phyloP scores from a whole-genome alignment of 179 eudicot species.

The Vitellaria paradoxa region DNA sequence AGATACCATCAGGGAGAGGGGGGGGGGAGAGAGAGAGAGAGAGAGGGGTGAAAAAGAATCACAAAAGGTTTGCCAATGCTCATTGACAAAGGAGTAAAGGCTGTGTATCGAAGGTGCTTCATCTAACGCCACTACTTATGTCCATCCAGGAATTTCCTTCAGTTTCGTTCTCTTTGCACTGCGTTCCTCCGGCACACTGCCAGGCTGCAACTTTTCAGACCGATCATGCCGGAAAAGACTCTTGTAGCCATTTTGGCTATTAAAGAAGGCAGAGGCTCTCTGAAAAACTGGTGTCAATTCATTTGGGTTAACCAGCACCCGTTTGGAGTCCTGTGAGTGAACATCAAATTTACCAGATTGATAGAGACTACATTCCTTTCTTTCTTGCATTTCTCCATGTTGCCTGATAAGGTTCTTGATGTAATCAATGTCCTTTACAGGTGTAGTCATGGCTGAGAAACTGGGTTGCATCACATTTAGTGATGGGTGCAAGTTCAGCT shows the following conservation, averaged over 20 bases:
- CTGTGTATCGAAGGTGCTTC: background rate
- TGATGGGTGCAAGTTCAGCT: too few species aligned
- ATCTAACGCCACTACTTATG: background rate
- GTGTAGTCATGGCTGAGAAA: constrained; percentile 17
- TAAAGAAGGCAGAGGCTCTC: constrained; percentile 41
- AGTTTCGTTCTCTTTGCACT: constrained; percentile 46
- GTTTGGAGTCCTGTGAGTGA: constrained; percentile 7
- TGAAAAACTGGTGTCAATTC: constrained; percentile 18
- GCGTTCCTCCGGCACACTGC: constrained; percentile 23
- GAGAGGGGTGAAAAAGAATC: background rate
- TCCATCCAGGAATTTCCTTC: constrained; percentile 13
- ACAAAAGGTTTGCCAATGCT: background rate
- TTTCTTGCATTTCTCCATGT: constrained; percentile 44
- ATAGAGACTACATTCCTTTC: background rate
- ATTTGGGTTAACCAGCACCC: constrained; percentile 11
- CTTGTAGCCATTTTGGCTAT: constrained; percentile 38
- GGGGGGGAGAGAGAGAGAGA: too few species aligned
- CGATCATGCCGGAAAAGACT: constrained; percentile 45
- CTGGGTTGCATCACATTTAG: constrained; percentile 12
- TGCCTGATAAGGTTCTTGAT: constrained; percentile 46
- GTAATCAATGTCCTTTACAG: constrained; percentile 34
- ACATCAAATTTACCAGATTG: constrained; percentile 9
- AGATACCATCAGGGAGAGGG: too few species aligned
- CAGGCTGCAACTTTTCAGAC: constrained; percentile 18
- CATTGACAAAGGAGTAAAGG: background rate